These are phyloP conservation scores for Aristolochia contorta DNA, from an alignment of 164 flowering plant genomes.

Conservation along the genomic window DNA sequence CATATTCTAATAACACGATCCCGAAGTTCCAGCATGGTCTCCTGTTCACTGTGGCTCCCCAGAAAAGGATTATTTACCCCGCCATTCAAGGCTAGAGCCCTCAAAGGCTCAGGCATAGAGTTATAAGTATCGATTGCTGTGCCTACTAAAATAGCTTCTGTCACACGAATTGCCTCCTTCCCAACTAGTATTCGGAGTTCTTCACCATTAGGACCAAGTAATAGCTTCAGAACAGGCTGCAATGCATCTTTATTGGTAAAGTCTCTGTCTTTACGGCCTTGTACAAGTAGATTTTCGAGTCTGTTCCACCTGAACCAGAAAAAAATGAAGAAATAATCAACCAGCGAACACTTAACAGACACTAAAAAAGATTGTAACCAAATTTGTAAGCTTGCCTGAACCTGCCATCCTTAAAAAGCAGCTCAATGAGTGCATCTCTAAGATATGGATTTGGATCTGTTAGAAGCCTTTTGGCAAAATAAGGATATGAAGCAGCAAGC, in stretches of 20 bases:
- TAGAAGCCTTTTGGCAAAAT: conserved; percentile 97
- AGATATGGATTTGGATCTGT: conserved; percentile 98
- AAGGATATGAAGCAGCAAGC: conserved; percentile 97
- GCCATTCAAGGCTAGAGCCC: conserved; percentile 34
- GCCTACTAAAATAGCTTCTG: conserved; percentile 68
- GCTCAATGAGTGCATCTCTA: conserved; percentile 94
- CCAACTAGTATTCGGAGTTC: conserved; percentile 59
- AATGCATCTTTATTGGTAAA: conserved; percentile 87
- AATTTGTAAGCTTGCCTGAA: conserved; percentile 51
- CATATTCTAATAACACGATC: conserved; percentile 73
- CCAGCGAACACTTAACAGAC: background rate
- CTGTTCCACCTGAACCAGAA: conserved; percentile 81
- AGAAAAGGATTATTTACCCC: conserved; percentile 31
- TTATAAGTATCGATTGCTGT: conserved; percentile 59
- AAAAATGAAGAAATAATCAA: background rate
- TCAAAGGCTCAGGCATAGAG: conserved; percentile 38
- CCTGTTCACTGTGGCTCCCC: conserved; percentile 42
- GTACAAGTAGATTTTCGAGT: conserved; percentile 87
- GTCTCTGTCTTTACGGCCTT: conserved; percentile 84
- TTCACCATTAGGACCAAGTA: conserved; percentile 78
- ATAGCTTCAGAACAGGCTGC: conserved; percentile 84
- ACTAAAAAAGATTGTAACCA: background rate
- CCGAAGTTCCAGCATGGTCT: conserved; percentile 68
- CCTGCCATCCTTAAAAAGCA: conserved; percentile 91
- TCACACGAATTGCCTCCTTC: conserved; percentile 74